A percentile compares a stretch with the other conserved stretches of the same genome.
Evolutionary conservation across 352 stramenopile species (phyloP).

Genomic region (Peronospora farinosa): DNA sequence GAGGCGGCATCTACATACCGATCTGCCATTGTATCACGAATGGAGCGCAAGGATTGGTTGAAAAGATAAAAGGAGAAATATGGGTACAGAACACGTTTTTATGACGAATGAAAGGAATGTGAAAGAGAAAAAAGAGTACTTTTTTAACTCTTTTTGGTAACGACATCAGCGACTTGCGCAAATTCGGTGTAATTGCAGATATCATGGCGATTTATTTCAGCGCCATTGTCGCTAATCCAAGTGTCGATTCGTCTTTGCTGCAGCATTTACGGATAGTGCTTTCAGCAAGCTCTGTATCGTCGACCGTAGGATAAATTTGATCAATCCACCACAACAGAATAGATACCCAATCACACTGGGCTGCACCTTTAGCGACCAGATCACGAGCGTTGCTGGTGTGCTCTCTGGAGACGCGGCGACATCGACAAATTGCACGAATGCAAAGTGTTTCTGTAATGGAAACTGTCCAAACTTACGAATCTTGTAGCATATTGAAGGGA

Average conservation of each 20-base stretch:
- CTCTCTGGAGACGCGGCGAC: constrained; percentile 34
- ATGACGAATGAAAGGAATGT: constrained; percentile 12
- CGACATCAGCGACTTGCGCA: neutral
- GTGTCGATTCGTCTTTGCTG: constrained; percentile 7
- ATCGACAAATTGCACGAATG: constrained; percentile 59
- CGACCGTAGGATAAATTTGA: constrained; percentile 34
- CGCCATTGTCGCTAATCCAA: constrained; percentile 13
- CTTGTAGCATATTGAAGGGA: constrained; percentile 52
- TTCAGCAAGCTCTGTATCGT: constrained; percentile 28
- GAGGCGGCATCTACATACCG: constrained; percentile 38
- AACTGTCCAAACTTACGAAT: constrained; percentile 44
- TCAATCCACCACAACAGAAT: constrained; percentile 38
- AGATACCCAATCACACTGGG: constrained; percentile 37
- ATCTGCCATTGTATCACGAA: constrained; percentile 12
- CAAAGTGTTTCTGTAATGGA: constrained; percentile 46
- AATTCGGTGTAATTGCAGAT: constrained; percentile 2
- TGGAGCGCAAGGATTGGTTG: neutral
- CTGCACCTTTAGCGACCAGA: constrained; percentile 45
- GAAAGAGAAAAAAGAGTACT: neutral
- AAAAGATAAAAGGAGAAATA: too few relatives aligned
- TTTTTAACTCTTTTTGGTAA: neutral
- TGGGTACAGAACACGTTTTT: constrained; percentile 1
- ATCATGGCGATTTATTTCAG: neutral
- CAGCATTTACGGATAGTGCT: constrained; percentile 20
- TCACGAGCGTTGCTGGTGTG: constrained; percentile 37